Conservation (phyloP, 768 basidiomycete genomes). For the Pleurotus djamor region DNA sequence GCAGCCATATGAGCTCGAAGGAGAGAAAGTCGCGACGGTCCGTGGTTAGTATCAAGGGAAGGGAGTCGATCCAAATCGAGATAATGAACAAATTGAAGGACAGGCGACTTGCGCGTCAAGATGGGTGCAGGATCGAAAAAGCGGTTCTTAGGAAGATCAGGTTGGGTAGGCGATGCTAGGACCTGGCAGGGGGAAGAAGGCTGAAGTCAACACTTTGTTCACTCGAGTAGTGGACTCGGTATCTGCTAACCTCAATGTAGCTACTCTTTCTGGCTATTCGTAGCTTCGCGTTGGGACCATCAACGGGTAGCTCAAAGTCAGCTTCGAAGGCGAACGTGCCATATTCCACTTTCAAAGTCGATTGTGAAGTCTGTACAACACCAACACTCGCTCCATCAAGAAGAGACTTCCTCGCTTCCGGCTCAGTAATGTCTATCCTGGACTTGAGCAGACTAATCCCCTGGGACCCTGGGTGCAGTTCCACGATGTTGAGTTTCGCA, state of each 20-base stretch:
- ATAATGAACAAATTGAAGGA: conserved; percentile 29
- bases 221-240: conserved; percentile 17
- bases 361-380: conserved; percentile 21
- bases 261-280: conserved; percentile 54
- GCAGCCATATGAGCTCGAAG: conserved; percentile 12
- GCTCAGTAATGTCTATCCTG: conserved; percentile 17
- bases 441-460: conserved; percentile 15
- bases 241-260: conserved; percentile 34
- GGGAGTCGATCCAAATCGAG: conserved; percentile 25
- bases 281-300: conserved; percentile 29
- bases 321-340: neutral
- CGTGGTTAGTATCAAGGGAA: conserved; percentile 9
- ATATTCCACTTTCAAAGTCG: neutral
- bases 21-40: conserved; percentile 12
- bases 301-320: conserved; percentile 29
- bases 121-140: conserved; percentile 17
- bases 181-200: conserved; percentile 9
- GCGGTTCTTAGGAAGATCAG: conserved; percentile 12
- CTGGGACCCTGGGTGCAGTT: neutral
- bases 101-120: conserved; percentile 6
- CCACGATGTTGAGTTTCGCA: conserved; percentile 13
- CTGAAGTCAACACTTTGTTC: neutral
- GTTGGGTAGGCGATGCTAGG: conserved; percentile 11
- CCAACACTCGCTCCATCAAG: conserved; percentile 17
- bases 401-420: conserved; percentile 15